Evolutionary conservation across 2,329 filamentous ascomycete genomes (phyloP).

Genomic region (Ophiostoma angusticollis): DNA sequence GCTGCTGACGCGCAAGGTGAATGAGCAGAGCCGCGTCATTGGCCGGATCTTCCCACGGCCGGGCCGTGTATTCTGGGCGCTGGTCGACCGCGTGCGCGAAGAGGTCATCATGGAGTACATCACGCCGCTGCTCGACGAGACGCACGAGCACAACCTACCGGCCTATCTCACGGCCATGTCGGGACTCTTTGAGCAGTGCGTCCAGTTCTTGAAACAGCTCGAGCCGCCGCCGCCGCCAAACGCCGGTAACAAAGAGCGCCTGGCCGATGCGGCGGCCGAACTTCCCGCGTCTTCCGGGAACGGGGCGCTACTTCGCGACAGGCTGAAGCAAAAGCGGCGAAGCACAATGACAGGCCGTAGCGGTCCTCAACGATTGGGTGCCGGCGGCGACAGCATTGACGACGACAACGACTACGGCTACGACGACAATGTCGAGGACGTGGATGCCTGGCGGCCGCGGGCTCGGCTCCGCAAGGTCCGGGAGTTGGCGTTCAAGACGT

Average conservation of each 20-base stretch:
- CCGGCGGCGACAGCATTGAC: neutral
- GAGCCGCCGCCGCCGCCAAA: conserved; percentile 47
- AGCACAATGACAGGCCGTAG: conserved; percentile 1
- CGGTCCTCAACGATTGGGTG: too few relatives aligned
- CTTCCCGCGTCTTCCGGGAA: conserved; percentile 2
- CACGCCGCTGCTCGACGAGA: conserved; percentile 74
- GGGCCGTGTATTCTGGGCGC: conserved; percentile 57
- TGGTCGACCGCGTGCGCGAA: conserved; percentile 72
- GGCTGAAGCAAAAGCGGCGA: neutral
- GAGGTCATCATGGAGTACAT: conserved; percentile 80
- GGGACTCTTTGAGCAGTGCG: conserved; percentile 73
- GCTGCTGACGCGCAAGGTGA: conserved; percentile 58
- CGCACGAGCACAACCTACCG: conserved; percentile 60
- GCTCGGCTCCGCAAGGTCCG: conserved; percentile 37
- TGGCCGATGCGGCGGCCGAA: neutral
- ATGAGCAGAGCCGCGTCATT: conserved; percentile 70
- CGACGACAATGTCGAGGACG: conserved; percentile 4
- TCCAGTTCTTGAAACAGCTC: conserved; percentile 63
- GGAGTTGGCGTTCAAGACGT: conserved; percentile 56
- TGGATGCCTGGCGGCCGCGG: conserved; percentile 7
- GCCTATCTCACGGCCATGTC: conserved; percentile 78
- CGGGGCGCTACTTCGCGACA: too few relatives aligned
- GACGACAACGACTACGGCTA: neutral
- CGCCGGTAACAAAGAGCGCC: neutral
- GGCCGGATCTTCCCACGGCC: conserved; percentile 67